phyloP scores from a whole-genome alignment of 768 basidiomycete genomes.

The Russula sp. region DNA sequence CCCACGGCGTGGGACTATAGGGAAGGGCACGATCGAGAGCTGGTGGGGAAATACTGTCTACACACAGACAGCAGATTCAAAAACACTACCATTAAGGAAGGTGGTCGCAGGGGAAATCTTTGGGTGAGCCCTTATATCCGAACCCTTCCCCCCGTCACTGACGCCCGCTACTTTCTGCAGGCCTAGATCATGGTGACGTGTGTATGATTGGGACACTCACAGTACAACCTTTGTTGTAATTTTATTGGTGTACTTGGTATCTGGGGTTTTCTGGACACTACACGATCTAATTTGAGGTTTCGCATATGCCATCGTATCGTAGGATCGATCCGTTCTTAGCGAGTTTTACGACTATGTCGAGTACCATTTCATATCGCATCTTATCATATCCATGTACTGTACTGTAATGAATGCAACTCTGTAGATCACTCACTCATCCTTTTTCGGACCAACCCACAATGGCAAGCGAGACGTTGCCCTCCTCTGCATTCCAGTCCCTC shows the following conservation, averaged over 20 bases:
- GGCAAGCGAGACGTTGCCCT: constrained; percentile 9
- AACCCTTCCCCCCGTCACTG: not conserved
- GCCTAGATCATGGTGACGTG: constrained; percentile 17
- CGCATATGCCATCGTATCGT: not conserved
- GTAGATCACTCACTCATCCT: too few relatives aligned
- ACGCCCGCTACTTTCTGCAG: not conserved
- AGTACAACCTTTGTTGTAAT: constrained; percentile 9
- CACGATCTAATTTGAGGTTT: constrained; percentile 12
- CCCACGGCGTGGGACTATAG: constrained; percentile 15
- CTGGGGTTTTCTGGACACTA: not conserved
- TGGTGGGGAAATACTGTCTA: constrained; percentile 24
- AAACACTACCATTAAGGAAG: constrained; percentile 11
- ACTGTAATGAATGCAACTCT: not conserved
- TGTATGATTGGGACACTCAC: constrained; percentile 7
- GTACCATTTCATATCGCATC: not conserved
- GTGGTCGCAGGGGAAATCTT: constrained; percentile 17
- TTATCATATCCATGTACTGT: not conserved
- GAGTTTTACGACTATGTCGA: too few relatives aligned
- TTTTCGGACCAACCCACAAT: not conserved
- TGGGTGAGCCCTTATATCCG: constrained; percentile 13
- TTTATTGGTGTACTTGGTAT: constrained; percentile 13
- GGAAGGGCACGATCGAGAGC: constrained; percentile 5
- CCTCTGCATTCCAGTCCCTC: constrained; percentile 45
- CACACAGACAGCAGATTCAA: constrained; percentile 16
- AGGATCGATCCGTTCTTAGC: too few relatives aligned